These are phyloP conservation scores for Epicoccum sorghinum DNA, from an alignment of 2,329 filamentous ascomycete genomes.

Conservation along the genomic window DNA sequence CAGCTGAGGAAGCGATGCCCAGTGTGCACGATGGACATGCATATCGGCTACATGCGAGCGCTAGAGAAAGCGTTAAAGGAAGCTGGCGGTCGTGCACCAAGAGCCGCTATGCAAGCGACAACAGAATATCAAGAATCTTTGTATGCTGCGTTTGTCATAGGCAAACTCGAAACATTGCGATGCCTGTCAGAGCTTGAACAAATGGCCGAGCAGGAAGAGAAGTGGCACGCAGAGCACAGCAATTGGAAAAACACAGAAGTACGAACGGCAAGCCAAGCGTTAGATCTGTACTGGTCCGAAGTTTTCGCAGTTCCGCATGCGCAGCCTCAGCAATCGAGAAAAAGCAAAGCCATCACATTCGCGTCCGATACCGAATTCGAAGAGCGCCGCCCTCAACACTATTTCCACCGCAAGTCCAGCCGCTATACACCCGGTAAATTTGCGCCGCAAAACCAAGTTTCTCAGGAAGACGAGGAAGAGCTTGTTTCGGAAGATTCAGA, in stretches of 20 bases:
- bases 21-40: slow-evolving; percentile 35
- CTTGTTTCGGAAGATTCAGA: slow-evolving; percentile 28
- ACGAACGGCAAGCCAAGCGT: slow-evolving; percentile 33
- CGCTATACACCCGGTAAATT: slow-evolving; percentile 41
- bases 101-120: slow-evolving; percentile 22
- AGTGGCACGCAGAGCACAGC: slow-evolving; percentile 26
- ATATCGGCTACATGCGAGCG: slow-evolving; percentile 32
- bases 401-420: slow-evolving; percentile 34
- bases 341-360: slow-evolving; percentile 25
- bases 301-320: slow-evolving; percentile 9
- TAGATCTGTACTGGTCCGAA: slow-evolving; percentile 35
- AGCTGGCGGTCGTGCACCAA: slow-evolving; percentile 29
- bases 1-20: slow-evolving; percentile 30
- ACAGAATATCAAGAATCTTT: slow-evolving; percentile 31
- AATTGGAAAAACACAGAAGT: slow-evolving; percentile 14
- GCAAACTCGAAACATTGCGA: slow-evolving; percentile 31
- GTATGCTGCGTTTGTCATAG: slow-evolving; percentile 31
- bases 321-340: slow-evolving; percentile 7
- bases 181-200: slow-evolving; percentile 29
- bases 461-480: slow-evolving; percentile 14
- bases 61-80: slow-evolving; percentile 29
- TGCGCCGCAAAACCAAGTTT: slow-evolving; percentile 6
- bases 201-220: slow-evolving; percentile 25
- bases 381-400: slow-evolving; percentile 27
- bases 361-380: slow-evolving; percentile 28